A percentile compares a stretch with the other conserved stretches of the same genome.
phyloP scores from a whole-genome alignment of 2,329 filamentous ascomycete species.

The Rhytidhysteron rufulum region DNA sequence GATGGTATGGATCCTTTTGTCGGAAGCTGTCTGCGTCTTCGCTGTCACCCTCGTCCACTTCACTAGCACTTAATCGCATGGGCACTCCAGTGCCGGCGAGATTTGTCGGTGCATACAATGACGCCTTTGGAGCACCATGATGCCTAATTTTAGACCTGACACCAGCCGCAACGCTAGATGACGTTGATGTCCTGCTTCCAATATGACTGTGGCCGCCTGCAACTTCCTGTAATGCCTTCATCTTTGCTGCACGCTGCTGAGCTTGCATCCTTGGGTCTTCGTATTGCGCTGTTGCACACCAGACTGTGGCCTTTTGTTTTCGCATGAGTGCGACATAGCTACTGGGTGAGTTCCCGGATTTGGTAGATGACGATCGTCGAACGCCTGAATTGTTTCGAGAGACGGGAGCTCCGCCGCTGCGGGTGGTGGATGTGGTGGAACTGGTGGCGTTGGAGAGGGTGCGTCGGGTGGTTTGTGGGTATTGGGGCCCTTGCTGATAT shows the following conservation, averaged over 20 bases:
- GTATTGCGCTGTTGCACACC: conserved; percentile 91
- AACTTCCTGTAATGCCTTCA: conserved; percentile 80
- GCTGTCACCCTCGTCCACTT: conserved; percentile 84
- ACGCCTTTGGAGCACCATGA: conserved; percentile 73
- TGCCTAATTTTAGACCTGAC: conserved; percentile 85
- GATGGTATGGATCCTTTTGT: conserved; percentile 50
- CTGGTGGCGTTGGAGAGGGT: conserved; percentile 67
- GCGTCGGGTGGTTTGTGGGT: conserved; percentile 40
- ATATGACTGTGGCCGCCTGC: conserved; percentile 53
- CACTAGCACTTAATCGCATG: conserved; percentile 87
- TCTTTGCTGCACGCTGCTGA: conserved; percentile 81
- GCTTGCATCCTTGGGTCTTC: conserved; percentile 83
- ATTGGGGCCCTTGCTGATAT: conserved; percentile 21
- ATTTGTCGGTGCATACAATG: conserved; percentile 76
- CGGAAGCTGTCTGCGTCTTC: conserved; percentile 59
- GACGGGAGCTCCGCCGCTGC: conserved; percentile 42
- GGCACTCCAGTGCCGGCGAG: conserved; percentile 77
- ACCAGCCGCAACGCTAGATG: conserved; percentile 38
- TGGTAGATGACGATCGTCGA: conserved; percentile 75
- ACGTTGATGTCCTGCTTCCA: conserved; percentile 36
- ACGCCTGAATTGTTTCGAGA: conserved; percentile 50
- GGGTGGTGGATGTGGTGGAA: conserved; percentile 61
- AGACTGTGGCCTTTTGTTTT: conserved; percentile 96
- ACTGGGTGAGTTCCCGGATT: conserved; percentile 62
- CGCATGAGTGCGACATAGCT: conserved; percentile 94